Evolutionary conservation across 2,329 filamentous ascomycete genomes (phyloP).

Genomic region (Phialophora macrospora): DNA sequence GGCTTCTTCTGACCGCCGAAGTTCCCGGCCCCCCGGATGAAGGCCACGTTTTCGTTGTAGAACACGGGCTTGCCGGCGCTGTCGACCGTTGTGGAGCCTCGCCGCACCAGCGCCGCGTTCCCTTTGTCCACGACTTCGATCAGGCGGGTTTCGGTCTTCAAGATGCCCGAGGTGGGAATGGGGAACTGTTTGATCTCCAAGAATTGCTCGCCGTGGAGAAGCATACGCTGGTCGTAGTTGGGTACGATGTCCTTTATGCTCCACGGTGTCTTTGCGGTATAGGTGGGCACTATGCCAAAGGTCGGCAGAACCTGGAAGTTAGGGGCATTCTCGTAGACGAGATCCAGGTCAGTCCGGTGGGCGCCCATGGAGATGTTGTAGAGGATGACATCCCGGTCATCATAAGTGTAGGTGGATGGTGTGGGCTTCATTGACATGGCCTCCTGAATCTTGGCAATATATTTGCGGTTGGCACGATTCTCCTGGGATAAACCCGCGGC

Average conservation of each 20-base stretch:
- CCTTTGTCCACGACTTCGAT: conserved; percentile 98
- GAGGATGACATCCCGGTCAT: conserved; percentile 85
- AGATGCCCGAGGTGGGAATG: conserved; percentile 64
- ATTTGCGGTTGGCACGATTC: conserved; percentile 60
- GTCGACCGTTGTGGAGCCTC: conserved; percentile 81
- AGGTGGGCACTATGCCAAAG: conserved; percentile 90
- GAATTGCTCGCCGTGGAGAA: conserved; percentile 97
- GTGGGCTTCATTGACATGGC: conserved; percentile 72
- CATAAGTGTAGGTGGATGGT: conserved; percentile 78
- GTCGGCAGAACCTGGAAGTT: conserved; percentile 82
- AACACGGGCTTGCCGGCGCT: conserved; percentile 87
- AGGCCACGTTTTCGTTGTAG: conserved; percentile 94
- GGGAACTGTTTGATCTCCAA: conserved; percentile 92
- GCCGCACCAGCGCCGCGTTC: conserved; percentile 80
- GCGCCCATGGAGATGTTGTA: conserved; percentile 96
- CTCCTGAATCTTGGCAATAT: conserved; percentile 74
- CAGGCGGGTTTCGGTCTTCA: conserved; percentile 52
- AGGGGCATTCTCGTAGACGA: conserved; percentile 88
- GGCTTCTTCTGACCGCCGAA: conserved; percentile 85
- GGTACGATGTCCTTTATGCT: conserved; percentile 81
- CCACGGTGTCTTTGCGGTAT: conserved; percentile 81
- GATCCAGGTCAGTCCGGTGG: conserved; percentile 82
- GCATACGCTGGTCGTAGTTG: conserved; percentile 98
- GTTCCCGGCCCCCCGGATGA: conserved; percentile 87
- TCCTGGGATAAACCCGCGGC: conserved; percentile 40